A percentile compares a stretch with the other conserved stretches of the same genome.
phyloP scores from a whole-genome alignment of 2,329 filamentous ascomycete species.

The Fusarium sp. region DNA sequence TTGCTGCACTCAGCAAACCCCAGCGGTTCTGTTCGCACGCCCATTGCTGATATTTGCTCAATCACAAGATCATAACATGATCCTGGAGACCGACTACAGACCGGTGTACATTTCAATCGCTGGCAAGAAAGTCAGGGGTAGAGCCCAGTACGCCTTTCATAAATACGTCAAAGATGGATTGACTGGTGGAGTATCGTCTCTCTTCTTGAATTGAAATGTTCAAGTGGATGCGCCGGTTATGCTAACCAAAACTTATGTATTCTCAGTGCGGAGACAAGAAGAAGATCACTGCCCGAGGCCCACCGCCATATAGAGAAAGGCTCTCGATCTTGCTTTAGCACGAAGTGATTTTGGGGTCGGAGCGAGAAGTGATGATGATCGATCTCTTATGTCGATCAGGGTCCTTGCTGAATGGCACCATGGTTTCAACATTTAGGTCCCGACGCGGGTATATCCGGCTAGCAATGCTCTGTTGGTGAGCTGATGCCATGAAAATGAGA shows the following conservation, averaged over 20 bases:
- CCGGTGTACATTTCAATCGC: background rate
- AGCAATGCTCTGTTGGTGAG: constrained; percentile 9
- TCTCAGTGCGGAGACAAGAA: constrained; percentile 23
- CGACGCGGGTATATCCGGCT: constrained; percentile 8
- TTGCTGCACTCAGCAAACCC: constrained; percentile 8
- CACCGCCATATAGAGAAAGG: constrained; percentile 1
- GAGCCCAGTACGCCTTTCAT: constrained; percentile 2
- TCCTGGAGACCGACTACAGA: background rate
- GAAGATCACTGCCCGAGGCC: constrained; percentile 6
- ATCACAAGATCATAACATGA: background rate
- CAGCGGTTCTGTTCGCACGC: constrained; percentile 8
- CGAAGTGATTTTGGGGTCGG: background rate
- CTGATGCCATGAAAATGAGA: constrained; percentile 3
- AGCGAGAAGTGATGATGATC: constrained; percentile 4
- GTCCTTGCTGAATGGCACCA: constrained; percentile 18
- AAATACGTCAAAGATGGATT: constrained; percentile 4
- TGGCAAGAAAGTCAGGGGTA: constrained; percentile 19
- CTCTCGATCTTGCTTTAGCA: constrained; percentile 8
- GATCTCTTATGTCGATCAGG: constrained; percentile 35
- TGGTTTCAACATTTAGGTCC: background rate
- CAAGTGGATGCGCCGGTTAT: constrained; percentile 12
- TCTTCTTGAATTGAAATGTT: constrained; percentile 7
- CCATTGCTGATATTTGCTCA: background rate
- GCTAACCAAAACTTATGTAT: constrained; percentile 36
- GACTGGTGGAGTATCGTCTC: constrained; percentile 5